phyloP scores from a whole-genome alignment of 805 yeast species.

The Tetrapisispora namnaoensis region DNA sequence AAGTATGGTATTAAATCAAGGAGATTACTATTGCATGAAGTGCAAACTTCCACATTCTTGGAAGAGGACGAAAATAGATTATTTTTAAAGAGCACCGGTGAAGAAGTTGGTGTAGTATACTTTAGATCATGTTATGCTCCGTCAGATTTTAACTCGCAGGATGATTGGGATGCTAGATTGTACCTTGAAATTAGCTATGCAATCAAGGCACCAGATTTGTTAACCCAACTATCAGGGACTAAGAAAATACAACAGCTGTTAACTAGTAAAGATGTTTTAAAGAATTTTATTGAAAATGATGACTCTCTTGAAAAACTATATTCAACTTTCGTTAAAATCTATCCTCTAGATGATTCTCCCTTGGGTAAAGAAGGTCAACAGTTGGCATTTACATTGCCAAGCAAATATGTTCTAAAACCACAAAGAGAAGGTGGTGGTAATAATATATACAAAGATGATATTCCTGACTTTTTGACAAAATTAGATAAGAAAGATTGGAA shows the following conservation, averaged over 20 bases:
- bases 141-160: conserved; percentile 54
- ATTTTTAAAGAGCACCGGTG: conserved; percentile 42
- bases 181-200: conserved; percentile 66
- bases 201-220: conserved; percentile 81
- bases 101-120: conserved; percentile 81
- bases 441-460: conserved; percentile 78
- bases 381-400: conserved; percentile 59
- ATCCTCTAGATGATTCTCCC: conserved; percentile 69
- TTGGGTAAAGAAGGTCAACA: conserved; percentile 54
- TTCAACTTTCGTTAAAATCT: conserved; percentile 71
- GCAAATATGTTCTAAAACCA: conserved; percentile 79
- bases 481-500: conserved; percentile 70
- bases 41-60: conserved; percentile 35
- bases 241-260: conserved; percentile 89
- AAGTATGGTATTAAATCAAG: conserved; percentile 48
- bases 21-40: conserved; percentile 60
- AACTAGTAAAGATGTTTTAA: conserved; percentile 43
- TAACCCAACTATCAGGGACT: conserved; percentile 87
- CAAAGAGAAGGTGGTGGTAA: conserved; percentile 99
- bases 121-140: conserved; percentile 88
- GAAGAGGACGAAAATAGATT: conserved; percentile 37
- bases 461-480: conserved; percentile 57
- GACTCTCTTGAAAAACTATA: conserved; percentile 26
- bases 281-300: conserved; percentile 33
- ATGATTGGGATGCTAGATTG: conserved; percentile 71